Evolutionary conservation across 2,329 filamentous ascomycete species (phyloP).

Genomic region (Alternaria incomplexa): DNA sequence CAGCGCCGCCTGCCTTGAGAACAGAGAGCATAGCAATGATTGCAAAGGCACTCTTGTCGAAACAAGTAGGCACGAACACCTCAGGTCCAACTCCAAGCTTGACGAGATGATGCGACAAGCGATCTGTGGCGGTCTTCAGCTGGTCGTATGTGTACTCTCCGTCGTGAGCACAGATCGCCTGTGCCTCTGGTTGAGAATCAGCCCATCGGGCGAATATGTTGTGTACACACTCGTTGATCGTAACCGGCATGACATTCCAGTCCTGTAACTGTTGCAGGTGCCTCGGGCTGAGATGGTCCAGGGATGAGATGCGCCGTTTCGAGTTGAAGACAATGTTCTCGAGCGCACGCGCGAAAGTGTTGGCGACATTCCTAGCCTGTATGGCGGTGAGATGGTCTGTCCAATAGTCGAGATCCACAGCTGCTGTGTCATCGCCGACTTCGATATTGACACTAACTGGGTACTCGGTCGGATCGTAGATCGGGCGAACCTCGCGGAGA

Average conservation of each 20-base stretch:
- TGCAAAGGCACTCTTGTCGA: constrained; percentile 48
- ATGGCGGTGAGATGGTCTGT: constrained; percentile 40
- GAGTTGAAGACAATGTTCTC: constrained; percentile 48
- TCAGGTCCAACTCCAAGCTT: constrained; percentile 40
- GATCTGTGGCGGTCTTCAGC: constrained; percentile 31
- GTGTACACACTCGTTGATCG: constrained; percentile 41
- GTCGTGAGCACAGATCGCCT: constrained; percentile 43
- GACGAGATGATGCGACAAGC: constrained; percentile 37
- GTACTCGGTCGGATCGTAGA: constrained; percentile 57
- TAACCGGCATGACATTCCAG: constrained; percentile 43
- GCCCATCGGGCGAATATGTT: constrained; percentile 35
- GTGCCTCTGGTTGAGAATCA: constrained; percentile 30
- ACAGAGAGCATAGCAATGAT: constrained; percentile 48
- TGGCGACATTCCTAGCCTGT: constrained; percentile 41
- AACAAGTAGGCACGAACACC: constrained; percentile 45
- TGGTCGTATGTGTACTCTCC: constrained; percentile 42
- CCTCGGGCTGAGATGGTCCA: constrained; percentile 49
- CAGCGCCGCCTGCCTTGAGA: constrained; percentile 48
- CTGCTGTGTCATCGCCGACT: constrained; percentile 46
- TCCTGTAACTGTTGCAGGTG: constrained; percentile 39
- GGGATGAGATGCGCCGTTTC: constrained; percentile 37
- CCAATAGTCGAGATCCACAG: constrained; percentile 45
- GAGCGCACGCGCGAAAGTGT: constrained; percentile 36
- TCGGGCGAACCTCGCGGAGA: constrained; percentile 46
- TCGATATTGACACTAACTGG: constrained; percentile 58